phyloP scores from a whole-genome alignment of 805 yeast species.

The Maudiozyma pseudohumilis region DNA sequence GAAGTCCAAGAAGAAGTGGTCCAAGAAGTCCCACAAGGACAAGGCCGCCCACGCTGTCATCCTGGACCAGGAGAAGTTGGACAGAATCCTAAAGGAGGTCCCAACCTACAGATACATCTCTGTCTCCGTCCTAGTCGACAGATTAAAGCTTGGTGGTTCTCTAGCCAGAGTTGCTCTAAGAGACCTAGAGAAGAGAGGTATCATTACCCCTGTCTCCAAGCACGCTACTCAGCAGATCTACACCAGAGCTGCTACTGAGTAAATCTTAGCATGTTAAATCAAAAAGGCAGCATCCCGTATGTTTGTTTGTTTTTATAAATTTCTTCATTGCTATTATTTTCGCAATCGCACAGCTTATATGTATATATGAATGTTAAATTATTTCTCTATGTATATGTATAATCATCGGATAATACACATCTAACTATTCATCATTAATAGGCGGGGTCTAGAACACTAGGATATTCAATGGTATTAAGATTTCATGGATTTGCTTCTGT shows the following conservation, averaged over 20 bases:
- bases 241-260: conserved; percentile 70
- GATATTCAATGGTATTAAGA: too few species aligned
- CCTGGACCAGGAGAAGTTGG: conserved; percentile 97
- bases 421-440: conserved; percentile 1
- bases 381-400: background rate
- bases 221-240: conserved; percentile 96
- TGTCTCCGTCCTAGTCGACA: conserved; percentile 96
- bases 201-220: conserved; percentile 85
- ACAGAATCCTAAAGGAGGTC: conserved; percentile 98
- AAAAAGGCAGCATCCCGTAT: too few species aligned
- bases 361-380: background rate
- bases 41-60: conserved; percentile 97
- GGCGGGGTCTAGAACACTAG: too few species aligned
- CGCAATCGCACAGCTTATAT: too few species aligned
- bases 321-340: too few species aligned
- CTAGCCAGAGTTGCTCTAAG: conserved; percentile 95
- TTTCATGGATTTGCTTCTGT: too few species aligned
- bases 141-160: conserved; percentile 99
- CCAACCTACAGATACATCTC: conserved; percentile 98
- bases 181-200: conserved; percentile 91
- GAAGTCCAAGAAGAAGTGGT: conserved; percentile 99
- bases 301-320: too few species aligned
- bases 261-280: conserved; percentile 28
- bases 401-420: conserved; percentile 1
- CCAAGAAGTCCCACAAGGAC: conserved; percentile 99